Evolutionary conservation across 1,284 basidiomycete species (phyloP).

Genomic region (Cutaneotrichosporon cutaneum): DNA sequence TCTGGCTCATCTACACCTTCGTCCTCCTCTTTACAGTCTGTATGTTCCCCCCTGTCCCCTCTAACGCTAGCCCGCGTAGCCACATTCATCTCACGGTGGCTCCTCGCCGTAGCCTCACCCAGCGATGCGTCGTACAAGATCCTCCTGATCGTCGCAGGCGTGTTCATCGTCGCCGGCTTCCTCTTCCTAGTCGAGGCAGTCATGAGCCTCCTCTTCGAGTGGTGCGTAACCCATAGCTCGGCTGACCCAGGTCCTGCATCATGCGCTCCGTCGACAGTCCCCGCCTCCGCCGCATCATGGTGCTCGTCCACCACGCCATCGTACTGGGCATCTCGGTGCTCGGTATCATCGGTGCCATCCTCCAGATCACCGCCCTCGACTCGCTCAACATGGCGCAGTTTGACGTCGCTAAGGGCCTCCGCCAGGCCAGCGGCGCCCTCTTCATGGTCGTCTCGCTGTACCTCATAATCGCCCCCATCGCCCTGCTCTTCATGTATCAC

Average conservation of each 20-base stretch:
- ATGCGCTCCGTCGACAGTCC: constrained; percentile 8
- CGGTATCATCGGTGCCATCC: constrained; percentile 19
- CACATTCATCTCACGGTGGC: constrained; percentile 11
- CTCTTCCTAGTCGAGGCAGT: constrained; percentile 17
- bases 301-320: constrained; percentile 3
- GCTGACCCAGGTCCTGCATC: constrained; percentile 5
- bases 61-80: constrained; percentile 15
- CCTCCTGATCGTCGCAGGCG: constrained; percentile 15
- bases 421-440: constrained; percentile 14
- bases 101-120: neutral
- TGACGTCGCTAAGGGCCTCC: constrained; percentile 3
- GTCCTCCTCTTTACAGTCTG: constrained; percentile 3
- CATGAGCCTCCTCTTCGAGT: constrained; percentile 16
- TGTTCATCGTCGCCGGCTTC: constrained; percentile 15
- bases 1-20: constrained; percentile 4
- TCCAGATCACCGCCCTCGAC: constrained; percentile 12
- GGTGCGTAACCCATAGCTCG: neutral
- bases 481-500: neutral
- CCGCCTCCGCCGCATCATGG: neutral
- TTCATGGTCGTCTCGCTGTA: constrained; percentile 8
- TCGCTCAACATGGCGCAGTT: constrained; percentile 11
- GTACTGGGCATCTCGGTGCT: constrained; percentile 12
- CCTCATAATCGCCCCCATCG: neutral
- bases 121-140: neutral
- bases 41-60: neutral